phyloP scores from a whole-genome alignment of 2,329 filamentous ascomycete species.

The Diatrype stigma region DNA sequence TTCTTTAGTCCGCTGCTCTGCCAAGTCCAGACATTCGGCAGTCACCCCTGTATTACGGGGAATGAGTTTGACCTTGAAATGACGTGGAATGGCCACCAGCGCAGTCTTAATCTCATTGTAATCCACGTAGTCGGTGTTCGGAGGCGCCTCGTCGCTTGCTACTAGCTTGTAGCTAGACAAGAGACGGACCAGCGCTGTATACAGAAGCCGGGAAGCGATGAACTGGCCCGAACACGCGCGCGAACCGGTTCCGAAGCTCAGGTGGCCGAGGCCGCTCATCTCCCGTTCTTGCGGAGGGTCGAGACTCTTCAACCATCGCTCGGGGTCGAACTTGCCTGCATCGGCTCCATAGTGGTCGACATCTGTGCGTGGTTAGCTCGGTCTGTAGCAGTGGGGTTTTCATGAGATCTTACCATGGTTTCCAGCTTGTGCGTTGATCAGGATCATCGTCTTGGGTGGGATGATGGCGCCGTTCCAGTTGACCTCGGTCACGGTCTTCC shows the following conservation, averaged over 20 bases:
- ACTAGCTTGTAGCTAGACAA: slow-evolving; percentile 46
- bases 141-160: slow-evolving; percentile 43
- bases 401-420: slow-evolving; percentile 42
- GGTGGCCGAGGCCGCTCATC: slow-evolving; percentile 31
- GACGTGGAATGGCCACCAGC: slow-evolving; percentile 54
- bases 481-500: slow-evolving; percentile 46
- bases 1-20: slow-evolving; percentile 41
- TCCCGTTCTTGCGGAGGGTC: slow-evolving; percentile 30
- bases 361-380: slow-evolving; percentile 30
- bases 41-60: slow-evolving; percentile 40
- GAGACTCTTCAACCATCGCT: slow-evolving; percentile 40
- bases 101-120: slow-evolving; percentile 59
- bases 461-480: slow-evolving; percentile 48
- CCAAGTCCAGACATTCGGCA: slow-evolving; percentile 36
- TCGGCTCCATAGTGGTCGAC: slow-evolving; percentile 43
- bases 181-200: slow-evolving; percentile 44
- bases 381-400: no score
- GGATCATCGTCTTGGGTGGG: slow-evolving; percentile 48
- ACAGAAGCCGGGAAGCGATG: slow-evolving; percentile 47
- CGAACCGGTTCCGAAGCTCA: slow-evolving; percentile 49
- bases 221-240: slow-evolving; percentile 48
- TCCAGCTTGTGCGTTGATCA: slow-evolving; percentile 51
- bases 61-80: slow-evolving; percentile 55
- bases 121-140: slow-evolving; percentile 59
- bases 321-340: slow-evolving; percentile 43